Evolutionary conservation across 345 rosid genomes (phyloP).

Genomic region (Gossypium bickii): DNA sequence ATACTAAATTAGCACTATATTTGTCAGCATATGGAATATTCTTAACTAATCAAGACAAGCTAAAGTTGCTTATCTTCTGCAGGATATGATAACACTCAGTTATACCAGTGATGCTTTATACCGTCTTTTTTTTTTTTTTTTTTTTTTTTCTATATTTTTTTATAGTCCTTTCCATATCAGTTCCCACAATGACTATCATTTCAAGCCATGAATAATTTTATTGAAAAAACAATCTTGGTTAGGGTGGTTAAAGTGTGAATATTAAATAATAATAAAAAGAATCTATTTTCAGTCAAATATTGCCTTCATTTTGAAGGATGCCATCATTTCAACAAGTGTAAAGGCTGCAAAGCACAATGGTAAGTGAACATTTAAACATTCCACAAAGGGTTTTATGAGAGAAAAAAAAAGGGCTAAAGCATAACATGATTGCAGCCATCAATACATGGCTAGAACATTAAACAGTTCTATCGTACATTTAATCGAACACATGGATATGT

Average conservation of each 20-base stretch:
- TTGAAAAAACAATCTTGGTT: neutral
- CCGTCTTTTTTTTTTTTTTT: neutral
- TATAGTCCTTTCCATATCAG: neutral
- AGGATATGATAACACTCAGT: neutral
- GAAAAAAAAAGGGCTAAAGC: neutral
- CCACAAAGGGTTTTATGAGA: neutral
- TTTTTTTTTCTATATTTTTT: neutral
- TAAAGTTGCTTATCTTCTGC: slow-evolving; percentile 5
- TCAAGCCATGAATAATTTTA: neutral
- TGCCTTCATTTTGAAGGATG: slow-evolving; percentile 6
- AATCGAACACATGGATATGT: neutral
- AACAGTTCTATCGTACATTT: neutral
- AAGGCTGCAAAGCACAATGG: neutral
- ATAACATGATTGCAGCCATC: slow-evolving; percentile 8
- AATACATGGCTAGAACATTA: neutral
- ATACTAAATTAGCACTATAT: neutral
- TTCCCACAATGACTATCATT: neutral
- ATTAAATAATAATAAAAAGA: neutral
- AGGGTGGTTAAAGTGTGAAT: neutral
- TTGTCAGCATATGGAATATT: neutral
- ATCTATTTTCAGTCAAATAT: neutral
- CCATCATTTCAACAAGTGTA: neutral
- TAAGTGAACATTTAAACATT: neutral
- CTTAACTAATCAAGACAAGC: slow-evolving; percentile 10
- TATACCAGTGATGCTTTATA: neutral